These are phyloP conservation scores for Calendula officinalis DNA, from an alignment of 129 eudicot species.

Conservation along the genomic window DNA sequence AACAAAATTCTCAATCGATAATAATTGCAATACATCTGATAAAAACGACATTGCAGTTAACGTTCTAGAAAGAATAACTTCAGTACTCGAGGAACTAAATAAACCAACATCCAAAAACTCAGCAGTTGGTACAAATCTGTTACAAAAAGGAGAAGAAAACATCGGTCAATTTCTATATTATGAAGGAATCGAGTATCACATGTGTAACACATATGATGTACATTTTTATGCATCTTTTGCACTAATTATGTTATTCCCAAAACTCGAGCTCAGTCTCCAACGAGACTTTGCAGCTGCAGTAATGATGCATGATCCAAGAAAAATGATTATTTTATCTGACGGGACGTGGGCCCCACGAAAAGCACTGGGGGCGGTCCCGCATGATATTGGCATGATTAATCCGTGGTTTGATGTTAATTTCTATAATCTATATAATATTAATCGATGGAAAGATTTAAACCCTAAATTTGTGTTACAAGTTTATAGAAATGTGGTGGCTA, in stretches of 20 bases:
- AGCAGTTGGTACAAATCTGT: constrained; percentile 76
- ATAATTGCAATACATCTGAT: constrained; percentile 24
- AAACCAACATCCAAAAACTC: constrained; percentile 50
- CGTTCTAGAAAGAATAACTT: constrained; percentile 69
- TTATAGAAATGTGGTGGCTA: constrained; percentile 77
- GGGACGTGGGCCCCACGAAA: constrained; percentile 60
- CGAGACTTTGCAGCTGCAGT: constrained; percentile 98
- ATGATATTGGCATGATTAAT: constrained; percentile 90
- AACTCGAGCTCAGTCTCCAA: constrained; percentile 88
- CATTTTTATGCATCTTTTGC: constrained; percentile 95
- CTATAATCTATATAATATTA: constrained; percentile 65
- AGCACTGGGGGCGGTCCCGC: constrained; percentile 96
- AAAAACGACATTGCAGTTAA: constrained; percentile 55
- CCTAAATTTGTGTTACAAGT: constrained; percentile 92
- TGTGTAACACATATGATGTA: constrained; percentile 97
- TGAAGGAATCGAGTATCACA: constrained; percentile 88
- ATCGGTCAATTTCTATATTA: constrained; percentile 89
- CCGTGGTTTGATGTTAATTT: constrained; percentile 94
- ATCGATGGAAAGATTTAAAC: constrained; percentile 93
- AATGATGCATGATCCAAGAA: constrained; percentile 92
- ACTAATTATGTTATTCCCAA: constrained; percentile 72
- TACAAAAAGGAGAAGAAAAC: constrained; percentile 78
- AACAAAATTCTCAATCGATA: constrained; percentile 56
- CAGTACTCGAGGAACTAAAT: constrained; percentile 68
- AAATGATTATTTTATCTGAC: constrained; percentile 55